Base-by-base conservation (phyloP, 805 yeast genomes). In the Wickerhamomyces subpelliculosus region DNA sequence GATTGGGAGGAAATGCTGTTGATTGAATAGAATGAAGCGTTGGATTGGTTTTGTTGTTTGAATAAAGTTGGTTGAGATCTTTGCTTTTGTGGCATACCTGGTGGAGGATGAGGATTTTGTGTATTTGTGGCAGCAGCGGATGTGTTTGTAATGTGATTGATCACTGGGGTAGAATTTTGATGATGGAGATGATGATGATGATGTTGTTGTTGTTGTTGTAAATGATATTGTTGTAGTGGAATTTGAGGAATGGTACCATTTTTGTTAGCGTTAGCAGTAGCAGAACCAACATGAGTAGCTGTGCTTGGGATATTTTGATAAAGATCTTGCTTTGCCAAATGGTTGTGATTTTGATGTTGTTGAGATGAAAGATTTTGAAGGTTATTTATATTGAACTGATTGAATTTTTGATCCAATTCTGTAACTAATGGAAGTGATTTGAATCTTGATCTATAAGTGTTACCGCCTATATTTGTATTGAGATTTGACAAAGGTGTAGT, bases 381-480 rank as follows among this genome's bases (percentile, higher is more conserved):
- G 32, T 29, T 43, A 35, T 35, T 47, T 34, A 51, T 52, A 43
- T 48, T 52, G 37, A 51, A 38, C 36, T 54, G 56, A 34, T 43
- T 48, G 43, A 55, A 49, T 36, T 55, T 45, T 22, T 53, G 45
- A 36, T 55, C 63, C 18, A 62, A 48, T 38, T 64, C 68, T 35
- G 54, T 54, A 20, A 60, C 62, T 40, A 58, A 38, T 2, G 68
- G 66, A 22, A 62, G 41, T 1, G 60, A 56, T 34, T 55, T 51
- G 42, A 54, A 46, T 33, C 60, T 49, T 2, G 57, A 47, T 43
- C 58, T 54, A 45, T 45, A 48, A 3, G 55, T 45, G 44, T 49
- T 48, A 13, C 55, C 52, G n/a, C 51, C 49, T 30, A 45, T 40
- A 38, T 41, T 48, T 5, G 49, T 41, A 35, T 47, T 49, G 14